These are phyloP conservation scores for Ceratocystis lukuohia DNA, from an alignment of 2,329 filamentous ascomycete genomes.

Conservation along the genomic window DNA sequence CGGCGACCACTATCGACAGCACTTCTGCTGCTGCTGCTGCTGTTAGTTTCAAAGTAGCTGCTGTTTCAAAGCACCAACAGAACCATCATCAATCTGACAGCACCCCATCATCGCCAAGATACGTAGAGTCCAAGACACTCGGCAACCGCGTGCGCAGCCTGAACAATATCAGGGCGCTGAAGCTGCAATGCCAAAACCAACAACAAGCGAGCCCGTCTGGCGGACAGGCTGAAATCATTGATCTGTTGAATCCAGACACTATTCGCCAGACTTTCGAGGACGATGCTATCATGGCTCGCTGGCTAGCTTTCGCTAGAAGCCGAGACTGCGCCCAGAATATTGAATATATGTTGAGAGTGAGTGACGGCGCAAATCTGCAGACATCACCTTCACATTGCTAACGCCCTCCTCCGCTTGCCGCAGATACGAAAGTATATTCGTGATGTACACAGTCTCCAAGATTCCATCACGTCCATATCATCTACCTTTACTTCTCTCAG, in stretches of 20 bases:
- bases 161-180: background rate
- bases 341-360: constrained; percentile 38
- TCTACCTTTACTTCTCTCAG: constrained; percentile 34
- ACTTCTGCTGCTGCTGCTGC: background rate
- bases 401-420: background rate
- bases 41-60: constrained; percentile 25
- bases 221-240: background rate
- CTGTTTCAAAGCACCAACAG: constrained; percentile 24
- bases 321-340: constrained; percentile 37
- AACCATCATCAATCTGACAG: constrained; percentile 14
- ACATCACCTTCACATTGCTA: background rate
- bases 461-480: constrained; percentile 29
- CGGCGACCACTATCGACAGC: constrained; percentile 24
- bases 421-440: constrained; percentile 33
- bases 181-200: constrained; percentile 1
- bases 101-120: background rate
- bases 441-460: constrained; percentile 33
- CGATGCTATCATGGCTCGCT: constrained; percentile 1
- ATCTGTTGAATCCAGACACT: background rate
- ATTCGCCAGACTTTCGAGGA: constrained; percentile 6
- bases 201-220: background rate
- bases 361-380: constrained; percentile 19
- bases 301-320: constrained; percentile 35
- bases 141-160: constrained; percentile 2
- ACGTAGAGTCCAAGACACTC: background rate